These are phyloP conservation scores for Fereydounia khargensis DNA, from an alignment of 1,284 basidiomycete genomes.

Conservation along the genomic window DNA sequence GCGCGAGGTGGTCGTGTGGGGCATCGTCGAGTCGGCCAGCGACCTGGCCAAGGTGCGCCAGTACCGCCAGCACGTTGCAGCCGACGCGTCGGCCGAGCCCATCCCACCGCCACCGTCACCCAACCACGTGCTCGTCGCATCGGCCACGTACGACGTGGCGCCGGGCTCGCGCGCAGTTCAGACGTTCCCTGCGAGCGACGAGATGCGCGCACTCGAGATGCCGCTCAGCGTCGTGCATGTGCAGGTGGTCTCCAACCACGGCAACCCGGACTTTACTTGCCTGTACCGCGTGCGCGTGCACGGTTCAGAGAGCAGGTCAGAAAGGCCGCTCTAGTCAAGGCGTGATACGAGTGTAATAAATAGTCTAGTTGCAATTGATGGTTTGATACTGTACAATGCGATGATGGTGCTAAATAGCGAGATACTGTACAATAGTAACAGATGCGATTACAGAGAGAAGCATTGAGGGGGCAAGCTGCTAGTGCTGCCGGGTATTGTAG, in stretches of 20 bases:
- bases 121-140: slow-evolving; percentile 71
- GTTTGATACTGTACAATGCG: too few relatives aligned
- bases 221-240: slow-evolving; percentile 79
- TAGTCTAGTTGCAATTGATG: too few relatives aligned
- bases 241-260: slow-evolving; percentile 80
- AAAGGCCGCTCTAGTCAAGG: background rate
- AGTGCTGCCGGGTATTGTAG: too few relatives aligned
- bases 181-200: slow-evolving; percentile 73
- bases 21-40: slow-evolving; percentile 63
- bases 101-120: slow-evolving; percentile 62
- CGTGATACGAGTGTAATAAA: too few relatives aligned
- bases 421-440: too few relatives aligned
- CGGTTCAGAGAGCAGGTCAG: slow-evolving; percentile 13
- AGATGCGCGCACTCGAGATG: slow-evolving; percentile 69
- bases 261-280: slow-evolving; percentile 77
- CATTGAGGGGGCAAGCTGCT: too few relatives aligned
- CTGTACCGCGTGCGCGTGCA: slow-evolving; percentile 76
- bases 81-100: slow-evolving; percentile 1
- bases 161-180: slow-evolving; percentile 68
- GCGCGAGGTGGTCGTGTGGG: slow-evolving; percentile 80
- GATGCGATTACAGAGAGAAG: too few relatives aligned
- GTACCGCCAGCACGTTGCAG: slow-evolving; percentile 39
- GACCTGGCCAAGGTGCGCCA: slow-evolving; percentile 64
- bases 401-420: too few relatives aligned
- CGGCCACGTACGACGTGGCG: slow-evolving; percentile 73